Conservation (phyloP, 371 early-diverging fungal species). For the Blastocladiella emersonii region DNA sequence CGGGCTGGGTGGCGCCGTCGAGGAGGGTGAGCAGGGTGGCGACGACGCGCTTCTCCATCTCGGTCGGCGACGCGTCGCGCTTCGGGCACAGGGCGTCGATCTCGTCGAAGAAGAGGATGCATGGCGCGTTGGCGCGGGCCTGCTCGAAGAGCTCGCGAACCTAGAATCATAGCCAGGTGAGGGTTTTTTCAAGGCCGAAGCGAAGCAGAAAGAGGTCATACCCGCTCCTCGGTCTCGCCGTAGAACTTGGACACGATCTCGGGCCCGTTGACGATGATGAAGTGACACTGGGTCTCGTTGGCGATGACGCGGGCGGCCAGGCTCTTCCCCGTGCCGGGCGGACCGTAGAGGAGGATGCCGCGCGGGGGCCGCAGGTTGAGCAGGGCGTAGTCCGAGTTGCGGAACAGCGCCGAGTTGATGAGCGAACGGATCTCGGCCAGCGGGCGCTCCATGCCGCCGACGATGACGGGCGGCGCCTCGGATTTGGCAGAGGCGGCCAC, state of each 20-base stretch:
- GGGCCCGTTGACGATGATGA: conserved; percentile 84
- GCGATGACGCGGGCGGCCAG: conserved; percentile 85
- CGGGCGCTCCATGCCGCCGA: not conserved
- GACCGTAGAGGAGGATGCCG: conserved; percentile 88
- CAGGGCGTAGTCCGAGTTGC: conserved; percentile 7
- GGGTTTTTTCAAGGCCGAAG: too few relatives aligned
- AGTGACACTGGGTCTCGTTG: conserved; percentile 59
- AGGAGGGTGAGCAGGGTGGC: conserved; percentile 92
- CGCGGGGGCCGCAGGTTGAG: conserved; percentile 59
- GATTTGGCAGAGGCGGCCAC: not conserved
- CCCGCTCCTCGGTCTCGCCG: conserved; percentile 91
- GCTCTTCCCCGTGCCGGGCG: conserved; percentile 98
- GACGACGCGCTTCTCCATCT: conserved; percentile 80
- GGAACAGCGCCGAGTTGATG: not conserved
- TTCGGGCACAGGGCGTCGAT: conserved; percentile 92
- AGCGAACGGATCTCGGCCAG: not conserved
- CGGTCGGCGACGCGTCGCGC: conserved; percentile 60
- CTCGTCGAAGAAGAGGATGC: conserved; percentile 97
- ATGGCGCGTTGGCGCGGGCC: conserved; percentile 68
- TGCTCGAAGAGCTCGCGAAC: conserved; percentile 53
- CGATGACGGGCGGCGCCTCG: not conserved
- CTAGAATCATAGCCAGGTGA: not conserved
- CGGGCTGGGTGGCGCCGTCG: conserved; percentile 60
- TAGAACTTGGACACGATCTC: conserved; percentile 90
- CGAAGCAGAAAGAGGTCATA: conserved; percentile 51